Percentiles rank a stretch among this genome's conserved stretches.
Conservation (phyloP, 2,329 filamentous ascomycete genomes). For the Phialocephala subalpina region DNA sequence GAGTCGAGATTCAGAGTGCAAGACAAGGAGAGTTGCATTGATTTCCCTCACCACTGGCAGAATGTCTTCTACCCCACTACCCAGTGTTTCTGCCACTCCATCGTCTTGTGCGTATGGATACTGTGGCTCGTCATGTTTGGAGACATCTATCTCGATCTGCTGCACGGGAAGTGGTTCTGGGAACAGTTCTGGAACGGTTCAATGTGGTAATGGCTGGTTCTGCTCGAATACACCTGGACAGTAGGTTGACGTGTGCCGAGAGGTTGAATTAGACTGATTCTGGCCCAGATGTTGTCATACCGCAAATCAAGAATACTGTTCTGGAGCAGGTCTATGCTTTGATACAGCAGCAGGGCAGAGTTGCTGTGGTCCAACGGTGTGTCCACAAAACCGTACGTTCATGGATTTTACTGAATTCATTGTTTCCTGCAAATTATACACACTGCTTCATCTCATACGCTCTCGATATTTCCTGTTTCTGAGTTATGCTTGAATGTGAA, state of each 20-base stretch:
- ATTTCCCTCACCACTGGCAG: background rate
- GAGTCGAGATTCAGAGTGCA: background rate
- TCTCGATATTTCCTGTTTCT: too few relatives aligned
- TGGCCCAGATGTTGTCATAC: background rate
- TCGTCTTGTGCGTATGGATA: background rate
- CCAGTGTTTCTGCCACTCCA: background rate
- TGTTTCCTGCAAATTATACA: background rate
- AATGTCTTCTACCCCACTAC: background rate
- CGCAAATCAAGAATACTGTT: conserved; percentile 3
- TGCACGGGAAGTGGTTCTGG: conserved; percentile 2
- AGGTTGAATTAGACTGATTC: background rate
- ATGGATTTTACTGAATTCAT: background rate
- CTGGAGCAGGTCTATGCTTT: background rate
- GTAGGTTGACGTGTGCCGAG: background rate
- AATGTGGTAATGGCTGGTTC: conserved; percentile 1
- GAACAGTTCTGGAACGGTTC: conserved; percentile 5
- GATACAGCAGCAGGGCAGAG: background rate
- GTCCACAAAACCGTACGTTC: background rate
- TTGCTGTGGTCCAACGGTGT: background rate
- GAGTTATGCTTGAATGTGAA: too few relatives aligned
- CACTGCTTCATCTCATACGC: too few relatives aligned
- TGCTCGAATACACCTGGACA: background rate
- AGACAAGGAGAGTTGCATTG: background rate
- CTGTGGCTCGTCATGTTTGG: background rate
- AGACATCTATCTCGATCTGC: background rate